These are phyloP conservation scores for Xylaria scruposa DNA, from an alignment of 495 filamentous ascomycete species.

Conservation along the genomic window DNA sequence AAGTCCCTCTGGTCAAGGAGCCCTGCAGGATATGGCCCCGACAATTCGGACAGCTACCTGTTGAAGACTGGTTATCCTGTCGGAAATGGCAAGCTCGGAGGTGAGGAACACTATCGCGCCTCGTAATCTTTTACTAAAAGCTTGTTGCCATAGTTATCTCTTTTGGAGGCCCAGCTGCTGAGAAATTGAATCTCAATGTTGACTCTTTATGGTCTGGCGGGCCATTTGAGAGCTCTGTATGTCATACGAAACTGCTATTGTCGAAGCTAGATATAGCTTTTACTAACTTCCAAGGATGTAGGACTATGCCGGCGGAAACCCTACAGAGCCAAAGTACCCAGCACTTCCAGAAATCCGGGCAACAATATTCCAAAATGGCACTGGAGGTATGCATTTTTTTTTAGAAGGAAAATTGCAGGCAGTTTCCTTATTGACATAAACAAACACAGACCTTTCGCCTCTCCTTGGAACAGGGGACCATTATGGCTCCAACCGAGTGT, in stretches of 20 bases:
- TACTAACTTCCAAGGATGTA: neutral
- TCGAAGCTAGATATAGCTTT: neutral
- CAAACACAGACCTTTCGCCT: slow-evolving; percentile 38
- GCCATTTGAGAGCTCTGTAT: slow-evolving; percentile 43
- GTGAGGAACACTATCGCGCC: slow-evolving; percentile 9
- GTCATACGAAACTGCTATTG: neutral
- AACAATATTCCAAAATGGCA: slow-evolving; percentile 54
- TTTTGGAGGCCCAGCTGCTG: slow-evolving; percentile 44
- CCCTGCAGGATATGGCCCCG: slow-evolving; percentile 36
- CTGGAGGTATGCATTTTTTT: slow-evolving; percentile 39
- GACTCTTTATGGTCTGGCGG: slow-evolving; percentile 56
- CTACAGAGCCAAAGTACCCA: slow-evolving; percentile 39
- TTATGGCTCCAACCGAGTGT: slow-evolving; percentile 54
- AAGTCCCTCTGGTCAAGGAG: slow-evolving; percentile 34
- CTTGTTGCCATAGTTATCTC: slow-evolving; percentile 38
- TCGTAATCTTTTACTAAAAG: neutral
- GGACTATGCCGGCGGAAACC: slow-evolving; percentile 56
- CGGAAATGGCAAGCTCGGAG: slow-evolving; percentile 49
- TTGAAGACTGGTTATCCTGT: slow-evolving; percentile 44
- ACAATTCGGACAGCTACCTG: slow-evolving; percentile 31
- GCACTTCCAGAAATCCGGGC: slow-evolving; percentile 51
- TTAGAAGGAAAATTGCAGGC: neutral
- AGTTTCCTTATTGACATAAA: slow-evolving; percentile 7
- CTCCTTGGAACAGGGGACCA: slow-evolving; percentile 48
- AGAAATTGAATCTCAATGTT: slow-evolving; percentile 52